Base-by-base conservation (phyloP, 1,139 yeast species). In the Geotrichum siamense region DNA sequence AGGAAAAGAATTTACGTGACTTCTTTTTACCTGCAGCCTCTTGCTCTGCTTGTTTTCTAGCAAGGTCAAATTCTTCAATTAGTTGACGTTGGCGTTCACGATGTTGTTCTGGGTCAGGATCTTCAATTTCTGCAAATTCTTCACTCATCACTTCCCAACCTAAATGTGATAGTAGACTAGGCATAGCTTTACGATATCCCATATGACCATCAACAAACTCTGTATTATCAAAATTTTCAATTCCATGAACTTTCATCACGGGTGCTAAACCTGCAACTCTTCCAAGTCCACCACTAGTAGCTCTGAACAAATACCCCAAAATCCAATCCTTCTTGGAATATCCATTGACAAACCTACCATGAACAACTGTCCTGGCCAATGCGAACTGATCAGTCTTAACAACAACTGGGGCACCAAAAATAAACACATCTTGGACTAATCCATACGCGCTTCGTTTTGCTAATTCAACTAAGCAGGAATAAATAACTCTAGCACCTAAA, bases 301-400 rank as follows among this genome's bases (percentile, higher is more conserved):
- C 98, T 53, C 98, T 72, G 64, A 91, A 93, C 34, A 93, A 66
- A 62, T 93, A 93, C 0, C 98, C 98, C 49, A 93, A 70, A 51
- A 93, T 82, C 99, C 99, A 93, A 65, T 93, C 99, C 57, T 83
- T 87, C 52, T 78, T 76, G 2, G 96, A 84, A 61, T 78, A 93
- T 0, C 96, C 97, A 62, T 87, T 91, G 34, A 91, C 77, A 59
- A 86, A 89, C 42, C 81, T 71, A 0, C 98, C 98, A 56, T 94
- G 81, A 1, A 93, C 96, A 16, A 84, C 93, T 0, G 94, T 77
- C 50, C 93, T 70, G 0, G 93, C 94, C 53, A 81, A 64, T 0
- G 84, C 78, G 51, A 91, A 65, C 56, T 89, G 91, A 56, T 87
- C 94, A 19, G 68, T 71, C 49, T 84, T 81, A 38, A 82, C 79